A percentile compares a stretch with the other conserved stretches of the same genome.
These are phyloP conservation scores for Penicillium parvum DNA, from an alignment of 495 filamentous ascomycete species.

Conservation along the genomic window DNA sequence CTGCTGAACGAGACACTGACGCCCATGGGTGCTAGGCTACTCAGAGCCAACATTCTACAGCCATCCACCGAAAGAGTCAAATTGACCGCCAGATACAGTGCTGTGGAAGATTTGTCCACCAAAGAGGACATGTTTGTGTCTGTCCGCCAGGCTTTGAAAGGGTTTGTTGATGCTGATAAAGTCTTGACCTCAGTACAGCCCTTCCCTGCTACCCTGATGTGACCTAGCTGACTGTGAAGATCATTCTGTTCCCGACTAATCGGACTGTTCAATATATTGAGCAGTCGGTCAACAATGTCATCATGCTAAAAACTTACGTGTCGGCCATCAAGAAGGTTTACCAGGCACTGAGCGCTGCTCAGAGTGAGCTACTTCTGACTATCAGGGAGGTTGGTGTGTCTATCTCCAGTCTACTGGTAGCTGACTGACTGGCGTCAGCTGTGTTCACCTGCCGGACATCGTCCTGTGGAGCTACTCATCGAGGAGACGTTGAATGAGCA, in stretches of 20 bases:
- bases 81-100: constrained; percentile 67
- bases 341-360: constrained; percentile 61
- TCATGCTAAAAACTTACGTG: constrained; percentile 81
- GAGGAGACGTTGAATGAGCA: constrained; percentile 73
- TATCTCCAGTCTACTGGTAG: not conserved
- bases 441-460: constrained; percentile 59
- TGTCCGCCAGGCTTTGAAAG: constrained; percentile 68
- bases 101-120: constrained; percentile 74
- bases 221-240: constrained; percentile 40
- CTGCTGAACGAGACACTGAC: constrained; percentile 80
- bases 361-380: constrained; percentile 58
- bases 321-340: constrained; percentile 61
- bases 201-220: not conserved
- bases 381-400: constrained; percentile 53
- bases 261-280: constrained; percentile 62
- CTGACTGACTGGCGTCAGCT: constrained; percentile 35
- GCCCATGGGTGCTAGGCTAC: constrained; percentile 78
- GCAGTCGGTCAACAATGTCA: constrained; percentile 79
- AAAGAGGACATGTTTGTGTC: constrained; percentile 86
- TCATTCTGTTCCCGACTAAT: constrained; percentile 64
- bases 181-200: constrained; percentile 29
- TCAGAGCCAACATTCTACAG: constrained; percentile 80
- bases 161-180: constrained; percentile 54
- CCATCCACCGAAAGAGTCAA: constrained; percentile 70
- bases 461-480: constrained; percentile 59